Percentiles rank a stretch among this genome's conserved stretches.
These are phyloP conservation scores for Hordeum vulgare DNA, from an alignment of 176 grass and related monocot species.

Conservation along the genomic window DNA sequence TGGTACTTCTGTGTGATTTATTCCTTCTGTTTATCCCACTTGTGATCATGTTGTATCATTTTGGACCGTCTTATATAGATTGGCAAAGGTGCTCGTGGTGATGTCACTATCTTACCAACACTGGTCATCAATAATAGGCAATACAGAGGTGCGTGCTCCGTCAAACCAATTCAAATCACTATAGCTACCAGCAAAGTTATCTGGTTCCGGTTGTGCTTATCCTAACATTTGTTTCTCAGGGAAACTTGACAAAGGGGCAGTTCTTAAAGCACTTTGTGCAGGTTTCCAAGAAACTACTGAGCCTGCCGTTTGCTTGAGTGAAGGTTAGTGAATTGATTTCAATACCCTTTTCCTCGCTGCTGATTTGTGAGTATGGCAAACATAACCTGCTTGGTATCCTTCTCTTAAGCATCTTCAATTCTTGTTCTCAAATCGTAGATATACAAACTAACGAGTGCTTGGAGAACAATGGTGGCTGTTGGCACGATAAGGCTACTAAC, in stretches of 20 bases:
- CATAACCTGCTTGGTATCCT: neutral
- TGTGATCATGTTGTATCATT: constrained; percentile 15
- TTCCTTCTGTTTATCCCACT: constrained; percentile 12
- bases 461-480: constrained; percentile 96
- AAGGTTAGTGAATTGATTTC: constrained; percentile 40
- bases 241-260: constrained; percentile 81
- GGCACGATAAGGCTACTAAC: constrained; percentile 80
- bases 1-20: neutral
- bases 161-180: neutral
- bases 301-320: constrained; percentile 77
- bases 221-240: constrained; percentile 36
- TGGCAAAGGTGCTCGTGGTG: constrained; percentile 79
- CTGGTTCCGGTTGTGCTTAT: constrained; percentile 5
- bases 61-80: constrained; percentile 37
- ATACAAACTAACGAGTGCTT: constrained; percentile 98
- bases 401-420: neutral
- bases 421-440: constrained; percentile 28
- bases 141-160: constrained; percentile 62
- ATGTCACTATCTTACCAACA: constrained; percentile 93
- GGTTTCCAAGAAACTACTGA: constrained; percentile 81
- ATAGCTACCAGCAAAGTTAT: neutral
- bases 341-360: neutral
- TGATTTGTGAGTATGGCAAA: neutral
- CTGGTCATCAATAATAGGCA: constrained; percentile 97
- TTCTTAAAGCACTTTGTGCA: constrained; percentile 91